These are phyloP conservation scores for Fibroporia radiculosa DNA, from an alignment of 768 basidiomycete species.

Conservation along the genomic window DNA sequence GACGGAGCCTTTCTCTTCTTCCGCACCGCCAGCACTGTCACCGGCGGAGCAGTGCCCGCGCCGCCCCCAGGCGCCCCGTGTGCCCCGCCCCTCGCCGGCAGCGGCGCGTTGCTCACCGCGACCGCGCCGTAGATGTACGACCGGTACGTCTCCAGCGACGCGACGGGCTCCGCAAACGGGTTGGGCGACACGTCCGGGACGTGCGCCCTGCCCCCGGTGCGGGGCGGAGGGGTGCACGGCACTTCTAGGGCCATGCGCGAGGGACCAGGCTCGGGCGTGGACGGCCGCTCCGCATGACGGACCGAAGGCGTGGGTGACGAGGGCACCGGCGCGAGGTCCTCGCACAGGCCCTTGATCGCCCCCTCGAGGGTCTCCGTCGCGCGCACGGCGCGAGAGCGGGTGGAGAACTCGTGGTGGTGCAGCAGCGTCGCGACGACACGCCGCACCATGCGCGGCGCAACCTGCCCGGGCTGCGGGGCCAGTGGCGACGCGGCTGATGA, in stretches of 20 bases:
- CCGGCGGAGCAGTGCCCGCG: conserved; percentile 20
- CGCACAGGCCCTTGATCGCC: conserved; percentile 64
- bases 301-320: background rate
- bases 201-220: conserved; percentile 21
- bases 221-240: conserved; percentile 43
- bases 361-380: conserved; percentile 68
- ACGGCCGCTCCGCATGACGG: conserved; percentile 6
- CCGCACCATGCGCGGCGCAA: conserved; percentile 58
- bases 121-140: conserved; percentile 53
- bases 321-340: conserved; percentile 35
- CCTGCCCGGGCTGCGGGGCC: conserved; percentile 50
- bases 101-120: conserved; percentile 39
- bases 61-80: conserved; percentile 6
- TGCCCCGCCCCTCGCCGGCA: conserved; percentile 18
- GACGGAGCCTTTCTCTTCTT: conserved; percentile 31
- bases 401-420: conserved; percentile 74
- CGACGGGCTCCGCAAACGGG: conserved; percentile 58
- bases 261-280: conserved; percentile 15
- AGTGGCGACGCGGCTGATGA: conserved; percentile 32
- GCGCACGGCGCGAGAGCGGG: conserved; percentile 50
- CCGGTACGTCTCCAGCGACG: conserved; percentile 54
- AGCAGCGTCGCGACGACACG: conserved; percentile 63
- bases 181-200: conserved; percentile 51
- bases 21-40: conserved; percentile 56
- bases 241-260: conserved; percentile 26